These are phyloP conservation scores for Erodium moschatum DNA, from an alignment of 441 rosid species.

Conservation along the genomic window DNA sequence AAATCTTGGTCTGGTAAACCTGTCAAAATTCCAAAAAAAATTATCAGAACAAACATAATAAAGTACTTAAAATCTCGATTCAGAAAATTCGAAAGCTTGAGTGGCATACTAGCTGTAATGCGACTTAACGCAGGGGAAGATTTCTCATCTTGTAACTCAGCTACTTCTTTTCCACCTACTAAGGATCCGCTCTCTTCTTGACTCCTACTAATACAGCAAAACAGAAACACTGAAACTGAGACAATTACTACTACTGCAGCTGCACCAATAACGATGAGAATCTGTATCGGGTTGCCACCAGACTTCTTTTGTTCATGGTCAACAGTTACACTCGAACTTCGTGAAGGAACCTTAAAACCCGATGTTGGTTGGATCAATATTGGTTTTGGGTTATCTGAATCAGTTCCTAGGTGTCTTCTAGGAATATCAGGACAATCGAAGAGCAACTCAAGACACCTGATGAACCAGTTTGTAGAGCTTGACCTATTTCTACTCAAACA, in stretches of 20 bases:
- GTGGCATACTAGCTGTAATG: neutral
- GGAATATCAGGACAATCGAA: conserved; percentile 21
- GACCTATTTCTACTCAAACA: conserved; percentile 30
- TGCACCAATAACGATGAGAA: conserved; percentile 30
- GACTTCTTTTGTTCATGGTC: conserved; percentile 6
- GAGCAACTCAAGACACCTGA: conserved; percentile 24
- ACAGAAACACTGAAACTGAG: conserved; percentile 34
- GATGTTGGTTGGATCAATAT: conserved; percentile 16
- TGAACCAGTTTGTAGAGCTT: conserved; percentile 24
- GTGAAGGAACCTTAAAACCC: conserved; percentile 16
- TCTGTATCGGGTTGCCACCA: conserved; percentile 17
- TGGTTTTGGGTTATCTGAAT: neutral
- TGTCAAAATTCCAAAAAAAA: conserved; percentile 15
- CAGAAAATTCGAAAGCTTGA: conserved; percentile 15
- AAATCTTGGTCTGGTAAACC: conserved; percentile 39
- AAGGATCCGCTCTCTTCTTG: conserved; percentile 24
- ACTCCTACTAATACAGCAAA: conserved; percentile 30
- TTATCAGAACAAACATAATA: conserved; percentile 5
- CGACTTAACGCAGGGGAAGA: conserved; percentile 14
- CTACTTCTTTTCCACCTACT: neutral
- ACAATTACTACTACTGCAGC: conserved; percentile 37
- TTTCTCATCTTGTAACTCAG: conserved; percentile 41
- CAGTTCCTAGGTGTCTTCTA: conserved; percentile 27
- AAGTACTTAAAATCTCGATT: conserved; percentile 1
- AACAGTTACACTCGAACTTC: neutral